These are phyloP conservation scores for Fonsecaea multimorphosa DNA, from an alignment of 2,329 filamentous ascomycete genomes.

Conservation along the genomic window DNA sequence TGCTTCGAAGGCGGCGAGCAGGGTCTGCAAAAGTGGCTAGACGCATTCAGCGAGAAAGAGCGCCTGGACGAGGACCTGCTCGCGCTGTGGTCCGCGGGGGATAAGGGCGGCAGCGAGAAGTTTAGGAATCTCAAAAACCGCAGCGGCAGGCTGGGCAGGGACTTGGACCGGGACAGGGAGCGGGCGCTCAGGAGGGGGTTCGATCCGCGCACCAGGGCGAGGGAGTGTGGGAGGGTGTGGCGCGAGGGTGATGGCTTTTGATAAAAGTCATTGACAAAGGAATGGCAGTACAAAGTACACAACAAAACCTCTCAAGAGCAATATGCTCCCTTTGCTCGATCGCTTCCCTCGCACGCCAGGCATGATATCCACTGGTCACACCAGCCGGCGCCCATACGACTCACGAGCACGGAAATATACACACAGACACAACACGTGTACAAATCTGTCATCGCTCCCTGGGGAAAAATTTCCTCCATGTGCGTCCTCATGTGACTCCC, in stretches of 20 bases:
- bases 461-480: no score
- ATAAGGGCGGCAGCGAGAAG: constrained; percentile 36
- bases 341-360: no score
- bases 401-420: no score
- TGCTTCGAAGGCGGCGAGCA: constrained; percentile 62
- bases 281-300: no score
- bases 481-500: no score
- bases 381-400: no score
- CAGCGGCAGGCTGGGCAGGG: constrained; percentile 51
- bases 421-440: no score
- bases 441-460: no score
- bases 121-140: constrained; percentile 50
- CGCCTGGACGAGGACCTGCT: constrained; percentile 51
- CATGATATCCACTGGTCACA: no score
- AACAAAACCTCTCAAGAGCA: no score
- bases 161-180: constrained; percentile 51
- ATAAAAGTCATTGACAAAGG: constrained; percentile 30
- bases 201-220: constrained; percentile 58
- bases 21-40: constrained; percentile 56
- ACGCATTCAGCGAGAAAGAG: constrained; percentile 50
- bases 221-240: constrained; percentile 61
- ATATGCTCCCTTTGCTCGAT: no score
- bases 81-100: constrained; percentile 45
- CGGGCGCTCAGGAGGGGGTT: constrained; percentile 58
- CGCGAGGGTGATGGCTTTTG: constrained; percentile 62